Conservation (phyloP, 805 yeast species). For the Lipomyces yamadae region DNA sequence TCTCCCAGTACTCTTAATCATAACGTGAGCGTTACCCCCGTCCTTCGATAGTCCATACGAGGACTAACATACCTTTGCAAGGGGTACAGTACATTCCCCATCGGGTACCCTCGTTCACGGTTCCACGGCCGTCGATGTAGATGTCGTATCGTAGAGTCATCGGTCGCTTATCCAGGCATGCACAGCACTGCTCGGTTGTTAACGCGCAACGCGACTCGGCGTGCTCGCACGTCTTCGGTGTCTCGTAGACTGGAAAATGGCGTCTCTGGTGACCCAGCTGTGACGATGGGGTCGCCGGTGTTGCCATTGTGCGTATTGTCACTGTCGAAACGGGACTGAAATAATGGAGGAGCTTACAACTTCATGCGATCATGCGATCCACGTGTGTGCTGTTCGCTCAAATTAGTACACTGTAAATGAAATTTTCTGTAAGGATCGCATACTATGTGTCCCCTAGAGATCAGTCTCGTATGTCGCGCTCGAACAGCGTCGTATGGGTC, state of each 20-base stretch:
- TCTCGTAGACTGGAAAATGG: constrained; percentile 7
- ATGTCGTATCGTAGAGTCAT: constrained; percentile 18
- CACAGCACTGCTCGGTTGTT: constrained; percentile 18
- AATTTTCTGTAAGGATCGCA: no score
- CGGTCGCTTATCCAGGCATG: constrained; percentile 28
- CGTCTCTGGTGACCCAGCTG: neutral
- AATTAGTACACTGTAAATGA: no score
- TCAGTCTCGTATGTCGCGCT: no score
- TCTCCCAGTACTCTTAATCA: constrained; percentile 12
- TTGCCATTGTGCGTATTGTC: neutral
- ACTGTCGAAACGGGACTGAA: no score
- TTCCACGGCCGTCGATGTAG: constrained; percentile 33
- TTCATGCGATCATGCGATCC: no score
- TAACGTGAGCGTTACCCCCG: neutral
- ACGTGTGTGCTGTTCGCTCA: no score
- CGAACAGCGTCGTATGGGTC: no score
- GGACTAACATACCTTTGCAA: constrained; percentile 20
- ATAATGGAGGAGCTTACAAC: no score
- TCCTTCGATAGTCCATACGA: neutral
- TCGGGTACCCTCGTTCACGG: constrained; percentile 29
- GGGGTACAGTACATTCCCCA: constrained; percentile 32
- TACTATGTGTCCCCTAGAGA: no score
- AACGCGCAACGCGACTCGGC: constrained; percentile 16
- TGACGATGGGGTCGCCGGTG: neutral
- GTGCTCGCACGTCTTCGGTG: constrained; percentile 24